Evolutionary conservation across 305 asterid genomes (phyloP).

Genomic region (Solanum hybrid): DNA sequence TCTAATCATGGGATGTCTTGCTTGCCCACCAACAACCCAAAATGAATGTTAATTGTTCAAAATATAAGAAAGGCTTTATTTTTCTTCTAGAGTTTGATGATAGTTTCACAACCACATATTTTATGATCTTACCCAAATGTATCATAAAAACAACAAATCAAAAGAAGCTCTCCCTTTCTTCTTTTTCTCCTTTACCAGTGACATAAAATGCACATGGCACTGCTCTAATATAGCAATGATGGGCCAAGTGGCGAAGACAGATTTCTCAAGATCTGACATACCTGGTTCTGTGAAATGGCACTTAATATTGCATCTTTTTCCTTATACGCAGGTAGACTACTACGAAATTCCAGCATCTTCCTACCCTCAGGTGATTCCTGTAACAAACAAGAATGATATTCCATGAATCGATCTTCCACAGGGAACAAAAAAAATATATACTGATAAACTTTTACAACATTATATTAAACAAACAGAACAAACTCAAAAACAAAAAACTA

Average conservation of each 20-base stretch:
- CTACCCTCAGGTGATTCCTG: constrained; percentile 78
- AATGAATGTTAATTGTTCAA: background rate
- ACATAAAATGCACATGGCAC: constrained; percentile 3
- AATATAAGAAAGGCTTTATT: background rate
- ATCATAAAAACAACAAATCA: background rate
- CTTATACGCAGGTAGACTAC: constrained; percentile 72
- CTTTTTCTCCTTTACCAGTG: background rate
- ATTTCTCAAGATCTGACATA: constrained; percentile 18
- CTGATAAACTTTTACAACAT: background rate
- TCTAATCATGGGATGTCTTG: background rate
- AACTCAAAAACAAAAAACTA: background rate
- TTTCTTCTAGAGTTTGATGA: background rate
- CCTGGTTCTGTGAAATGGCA: constrained; percentile 79
- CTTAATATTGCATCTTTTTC: constrained; percentile 70
- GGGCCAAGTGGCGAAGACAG: background rate
- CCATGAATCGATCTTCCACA: constrained; percentile 6
- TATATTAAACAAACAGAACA: background rate
- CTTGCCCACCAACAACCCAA: background rate
- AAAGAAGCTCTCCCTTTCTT: background rate
- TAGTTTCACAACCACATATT: background rate
- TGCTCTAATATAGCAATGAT: background rate
- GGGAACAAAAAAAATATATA: constrained; percentile 2
- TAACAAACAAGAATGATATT: constrained; percentile 8
- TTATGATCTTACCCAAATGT: background rate
- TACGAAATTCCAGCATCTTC: constrained; percentile 64